Percentiles rank a stretch among this genome's conserved stretches.
These are phyloP conservation scores for Clarireedia homoeocarpa DNA, from an alignment of 2,329 filamentous ascomycete species.

Conservation along the genomic window DNA sequence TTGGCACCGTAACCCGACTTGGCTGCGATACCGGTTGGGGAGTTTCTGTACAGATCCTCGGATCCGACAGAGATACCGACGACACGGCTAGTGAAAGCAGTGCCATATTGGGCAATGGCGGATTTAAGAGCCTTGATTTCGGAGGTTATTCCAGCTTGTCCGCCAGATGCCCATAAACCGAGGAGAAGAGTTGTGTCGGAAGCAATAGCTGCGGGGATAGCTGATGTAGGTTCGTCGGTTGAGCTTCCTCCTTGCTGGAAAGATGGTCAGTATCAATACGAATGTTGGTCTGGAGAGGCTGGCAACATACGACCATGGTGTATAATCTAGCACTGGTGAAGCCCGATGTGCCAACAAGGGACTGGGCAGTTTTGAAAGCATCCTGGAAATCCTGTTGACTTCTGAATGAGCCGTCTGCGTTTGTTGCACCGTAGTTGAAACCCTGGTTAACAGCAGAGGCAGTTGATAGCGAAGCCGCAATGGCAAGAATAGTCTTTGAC, in stretches of 20 bases:
- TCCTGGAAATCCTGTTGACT: constrained; percentile 56
- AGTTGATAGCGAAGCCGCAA: constrained; percentile 25
- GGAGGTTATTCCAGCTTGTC: constrained; percentile 54
- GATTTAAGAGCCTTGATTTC: constrained; percentile 65
- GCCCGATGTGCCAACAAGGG: constrained; percentile 54
- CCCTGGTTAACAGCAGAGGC: constrained; percentile 44
- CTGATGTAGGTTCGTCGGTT: constrained; percentile 55
- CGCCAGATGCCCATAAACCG: constrained; percentile 74
- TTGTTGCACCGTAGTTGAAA: constrained; percentile 60
- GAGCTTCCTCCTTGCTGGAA: constrained; percentile 52
- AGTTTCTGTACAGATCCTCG: constrained; percentile 79
- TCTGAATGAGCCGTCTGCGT: constrained; percentile 53
- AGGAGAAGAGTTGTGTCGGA: constrained; percentile 73
- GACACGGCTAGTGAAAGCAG: constrained; percentile 55
- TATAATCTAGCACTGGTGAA: constrained; percentile 69
- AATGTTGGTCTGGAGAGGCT: too few relatives aligned
- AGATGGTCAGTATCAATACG: constrained; percentile 17
- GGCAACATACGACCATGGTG: constrained; percentile 45
- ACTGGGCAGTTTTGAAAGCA: constrained; percentile 59
- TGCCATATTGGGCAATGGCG: constrained; percentile 63
- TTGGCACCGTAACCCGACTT: constrained; percentile 54
- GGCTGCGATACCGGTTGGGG: constrained; percentile 58
- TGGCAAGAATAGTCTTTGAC: constrained; percentile 20
- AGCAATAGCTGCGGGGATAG: constrained; percentile 75
- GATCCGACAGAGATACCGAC: constrained; percentile 79